phyloP scores from a whole-genome alignment of 164 flowering plant genomes.

The Berberis vulgaris region DNA sequence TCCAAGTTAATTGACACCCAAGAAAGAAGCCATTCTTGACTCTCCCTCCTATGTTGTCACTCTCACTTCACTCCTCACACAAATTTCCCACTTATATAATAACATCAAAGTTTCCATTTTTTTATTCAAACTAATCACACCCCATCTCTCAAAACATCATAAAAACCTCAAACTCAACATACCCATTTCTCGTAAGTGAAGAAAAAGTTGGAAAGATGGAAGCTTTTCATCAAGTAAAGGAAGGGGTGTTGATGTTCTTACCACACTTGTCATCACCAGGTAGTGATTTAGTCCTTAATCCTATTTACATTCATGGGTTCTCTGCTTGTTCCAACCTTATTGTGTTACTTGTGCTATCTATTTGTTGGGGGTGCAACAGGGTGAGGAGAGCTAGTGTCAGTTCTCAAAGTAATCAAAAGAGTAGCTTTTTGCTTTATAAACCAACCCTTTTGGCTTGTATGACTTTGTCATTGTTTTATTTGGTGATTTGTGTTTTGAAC shows the following conservation, averaged over 20 bases:
- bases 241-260: background rate
- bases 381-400: conserved; percentile 5
- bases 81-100: no score
- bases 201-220: no score
- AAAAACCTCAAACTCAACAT: no score
- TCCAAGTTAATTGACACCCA: no score
- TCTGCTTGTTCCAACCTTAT: conserved; percentile 41
- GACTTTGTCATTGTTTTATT: conserved; percentile 35
- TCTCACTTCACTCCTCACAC: no score
- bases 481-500: conserved; percentile 26
- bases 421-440: conserved; percentile 20
- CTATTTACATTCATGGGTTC: conserved; percentile 38
- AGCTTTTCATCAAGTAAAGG: background rate
- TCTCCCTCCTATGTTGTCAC: no score
- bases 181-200: no score
- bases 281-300: conserved; percentile 30
- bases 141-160: no score
- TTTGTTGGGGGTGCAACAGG: conserved; percentile 29
- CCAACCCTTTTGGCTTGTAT: conserved; percentile 30
- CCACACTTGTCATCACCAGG: background rate
- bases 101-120: no score
- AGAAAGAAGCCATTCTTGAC: no score
- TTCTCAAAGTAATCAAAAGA: background rate
- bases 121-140: no score
- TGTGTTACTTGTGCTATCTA: conserved; percentile 30